These are phyloP conservation scores for Acer campestre DNA, from an alignment of 345 rosid genomes.

Conservation along the genomic window DNA sequence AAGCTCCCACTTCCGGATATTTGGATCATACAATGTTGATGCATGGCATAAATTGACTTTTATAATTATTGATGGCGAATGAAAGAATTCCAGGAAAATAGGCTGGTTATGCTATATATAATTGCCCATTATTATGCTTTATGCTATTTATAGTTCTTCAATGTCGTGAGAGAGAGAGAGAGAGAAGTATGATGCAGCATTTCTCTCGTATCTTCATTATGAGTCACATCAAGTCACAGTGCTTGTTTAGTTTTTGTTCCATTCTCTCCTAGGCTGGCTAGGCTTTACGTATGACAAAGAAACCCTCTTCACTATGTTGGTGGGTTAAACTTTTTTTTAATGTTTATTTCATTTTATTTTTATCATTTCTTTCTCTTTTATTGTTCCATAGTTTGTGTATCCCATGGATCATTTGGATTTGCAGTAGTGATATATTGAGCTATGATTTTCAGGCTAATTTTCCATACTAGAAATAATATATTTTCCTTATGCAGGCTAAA, in stretches of 20 bases:
- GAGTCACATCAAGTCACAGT: not conserved
- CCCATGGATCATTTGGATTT: not conserved
- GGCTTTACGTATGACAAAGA: not conserved
- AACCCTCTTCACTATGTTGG: not conserved
- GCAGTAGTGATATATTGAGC: slow-evolving; percentile 2
- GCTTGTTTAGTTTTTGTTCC: not conserved
- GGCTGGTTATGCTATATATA: slow-evolving; percentile 1
- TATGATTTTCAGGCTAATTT: not conserved
- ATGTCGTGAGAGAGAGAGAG: not conserved
- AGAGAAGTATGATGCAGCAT: not conserved
- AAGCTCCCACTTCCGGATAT: not conserved
- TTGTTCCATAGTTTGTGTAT: not conserved
- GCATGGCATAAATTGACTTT: not conserved
- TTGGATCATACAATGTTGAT: not conserved
- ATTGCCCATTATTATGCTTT: not conserved
- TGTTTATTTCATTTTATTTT: not conserved
- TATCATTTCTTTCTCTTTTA: not conserved
- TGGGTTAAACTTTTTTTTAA: not conserved
- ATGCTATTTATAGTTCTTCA: not conserved
- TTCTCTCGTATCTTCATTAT: not conserved
- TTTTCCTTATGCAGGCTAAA: slow-evolving; percentile 54
- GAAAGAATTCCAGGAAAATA: slow-evolving; percentile 6
- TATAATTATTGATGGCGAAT: not conserved
- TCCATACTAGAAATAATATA: not conserved
- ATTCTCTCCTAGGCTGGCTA: not conserved